phyloP scores from a whole-genome alignment of 257 asterid species.

The Cordia subcordata region DNA sequence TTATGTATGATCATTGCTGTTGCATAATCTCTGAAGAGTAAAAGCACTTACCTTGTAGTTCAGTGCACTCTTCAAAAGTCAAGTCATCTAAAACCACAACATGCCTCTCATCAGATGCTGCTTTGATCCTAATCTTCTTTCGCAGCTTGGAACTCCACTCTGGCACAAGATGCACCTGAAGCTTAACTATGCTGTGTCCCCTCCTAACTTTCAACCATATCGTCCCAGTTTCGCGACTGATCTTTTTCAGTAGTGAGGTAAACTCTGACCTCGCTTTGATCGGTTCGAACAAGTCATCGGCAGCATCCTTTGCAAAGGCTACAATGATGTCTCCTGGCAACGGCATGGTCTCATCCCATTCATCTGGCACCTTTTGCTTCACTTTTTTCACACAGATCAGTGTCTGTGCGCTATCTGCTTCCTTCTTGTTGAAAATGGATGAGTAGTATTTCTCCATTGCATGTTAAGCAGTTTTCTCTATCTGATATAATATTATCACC shows the following conservation, averaged over 20 bases:
- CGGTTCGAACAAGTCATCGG: conserved; percentile 22
- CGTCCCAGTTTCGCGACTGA: conserved; percentile 23
- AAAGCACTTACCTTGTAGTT: conserved; percentile 36
- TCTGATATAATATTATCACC: neutral
- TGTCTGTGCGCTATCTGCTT: conserved; percentile 23
- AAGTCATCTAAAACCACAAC: conserved; percentile 44
- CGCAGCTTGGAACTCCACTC: conserved; percentile 31
- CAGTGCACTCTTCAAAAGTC: conserved; percentile 39
- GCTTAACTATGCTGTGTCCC: conserved; percentile 32
- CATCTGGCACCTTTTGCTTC: conserved; percentile 34
- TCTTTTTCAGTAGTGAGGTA: conserved; percentile 20
- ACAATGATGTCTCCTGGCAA: conserved; percentile 55
- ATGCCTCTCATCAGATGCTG: conserved; percentile 46
- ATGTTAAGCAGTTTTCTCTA: neutral
- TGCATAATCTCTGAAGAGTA: neutral
- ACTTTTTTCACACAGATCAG: conserved; percentile 41
- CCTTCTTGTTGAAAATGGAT: neutral
- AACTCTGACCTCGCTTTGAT: conserved; percentile 39
- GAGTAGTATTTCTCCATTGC: conserved; percentile 2
- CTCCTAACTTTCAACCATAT: conserved; percentile 52
- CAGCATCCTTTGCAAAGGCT: conserved; percentile 30
- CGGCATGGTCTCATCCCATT: conserved; percentile 50
- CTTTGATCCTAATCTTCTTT: conserved; percentile 37
- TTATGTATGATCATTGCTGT: no score
- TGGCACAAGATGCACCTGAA: conserved; percentile 30